Evolutionary conservation across 1,284 basidiomycete species (phyloP), one percentile per base, ranked within the genome.

Genomic region (Boletellus deceptivus): DNA sequence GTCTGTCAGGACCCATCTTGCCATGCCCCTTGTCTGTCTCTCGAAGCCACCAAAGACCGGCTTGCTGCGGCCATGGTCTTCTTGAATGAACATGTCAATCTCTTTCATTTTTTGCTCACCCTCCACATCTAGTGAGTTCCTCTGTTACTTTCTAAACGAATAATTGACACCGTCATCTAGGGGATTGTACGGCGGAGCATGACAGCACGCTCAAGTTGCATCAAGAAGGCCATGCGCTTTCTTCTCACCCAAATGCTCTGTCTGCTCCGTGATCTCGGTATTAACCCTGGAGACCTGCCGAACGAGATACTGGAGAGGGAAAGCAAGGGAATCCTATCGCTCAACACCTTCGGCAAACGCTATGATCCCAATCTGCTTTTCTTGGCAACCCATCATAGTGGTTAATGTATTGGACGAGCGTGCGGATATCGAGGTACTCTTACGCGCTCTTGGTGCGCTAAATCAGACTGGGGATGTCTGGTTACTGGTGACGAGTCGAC

Each of bases 21-120:
- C 3, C 35, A 13, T 1, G 4, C 25, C 9, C 9, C 14, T 6
- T 14, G 8, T 20, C 27, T n/a, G 22, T 14, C 31, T 24, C 31
- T n/a, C 6, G 7, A 10, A 25, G 20, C 38, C 3, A 10, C 38
- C 6, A 24, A 37, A 36, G 40, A 43, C 40, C 37, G 42, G 18
- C 25, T 48, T n/a, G 14, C 18, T 2, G 25, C 35, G 18, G 39
- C 14, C 7, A 20, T 39, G 42, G 36, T 7, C 6, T 25, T 31
- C 29, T 44, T 49, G 11, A 22, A 49, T n/a, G 34, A 44, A 6
- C 18, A 38, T 27, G 11, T 0, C 5, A n/a, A 16, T 9, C 14
- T 38, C 17, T 49, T 44, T 17, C 36, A 20, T 20, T 49, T 38
- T n/a, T 39, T 49, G 41, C 41, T 49, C n/a, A 25, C 35, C 20